Conservation (phyloP, 2,329 filamentous ascomycete species). For the Colletotrichum sojae region DNA sequence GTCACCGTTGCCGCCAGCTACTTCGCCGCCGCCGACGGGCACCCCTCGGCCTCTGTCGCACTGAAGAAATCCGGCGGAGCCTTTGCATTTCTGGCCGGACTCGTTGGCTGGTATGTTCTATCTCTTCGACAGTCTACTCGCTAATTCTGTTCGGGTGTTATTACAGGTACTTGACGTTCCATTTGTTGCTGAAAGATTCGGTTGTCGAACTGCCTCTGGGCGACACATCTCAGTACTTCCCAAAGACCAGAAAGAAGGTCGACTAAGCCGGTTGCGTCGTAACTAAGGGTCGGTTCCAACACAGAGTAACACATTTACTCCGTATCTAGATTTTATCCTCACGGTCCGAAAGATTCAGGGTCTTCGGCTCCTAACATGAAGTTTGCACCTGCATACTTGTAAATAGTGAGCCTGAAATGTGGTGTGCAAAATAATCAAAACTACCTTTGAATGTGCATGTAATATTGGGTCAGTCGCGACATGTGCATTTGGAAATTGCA, state of each 20-base stretch:
- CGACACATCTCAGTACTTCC: slow-evolving; percentile 45
- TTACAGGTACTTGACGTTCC: slow-evolving; percentile 46
- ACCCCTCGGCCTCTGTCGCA: slow-evolving; percentile 23
- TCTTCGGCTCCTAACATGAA: too few species aligned
- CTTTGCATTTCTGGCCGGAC: slow-evolving; percentile 46
- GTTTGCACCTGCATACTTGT: too few species aligned
- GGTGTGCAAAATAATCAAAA: too few species aligned
- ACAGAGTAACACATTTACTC: too few species aligned
- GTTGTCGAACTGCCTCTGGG: slow-evolving; percentile 45
- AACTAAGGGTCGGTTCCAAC: too few species aligned
- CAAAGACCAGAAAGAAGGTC: slow-evolving; percentile 38
- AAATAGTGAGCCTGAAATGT: too few species aligned
- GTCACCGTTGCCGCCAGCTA: slow-evolving; percentile 44
- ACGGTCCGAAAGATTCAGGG: too few species aligned
- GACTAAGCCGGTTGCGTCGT: not conserved
- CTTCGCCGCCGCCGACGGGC: slow-evolving; percentile 46
- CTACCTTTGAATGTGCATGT: too few species aligned
- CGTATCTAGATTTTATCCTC: too few species aligned
- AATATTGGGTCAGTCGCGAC: too few species aligned
- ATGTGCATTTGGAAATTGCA: too few species aligned
- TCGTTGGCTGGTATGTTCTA: slow-evolving; percentile 45
- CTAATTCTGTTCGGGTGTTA: too few species aligned
- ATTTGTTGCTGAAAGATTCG: slow-evolving; percentile 45
- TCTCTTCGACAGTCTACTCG: not conserved
- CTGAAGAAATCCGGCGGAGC: slow-evolving; percentile 46